Evolutionary conservation across 2,329 filamentous ascomycete species (phyloP), one percentile per base, ranked within the genome.

Genomic region (Falciphora oryzae): DNA sequence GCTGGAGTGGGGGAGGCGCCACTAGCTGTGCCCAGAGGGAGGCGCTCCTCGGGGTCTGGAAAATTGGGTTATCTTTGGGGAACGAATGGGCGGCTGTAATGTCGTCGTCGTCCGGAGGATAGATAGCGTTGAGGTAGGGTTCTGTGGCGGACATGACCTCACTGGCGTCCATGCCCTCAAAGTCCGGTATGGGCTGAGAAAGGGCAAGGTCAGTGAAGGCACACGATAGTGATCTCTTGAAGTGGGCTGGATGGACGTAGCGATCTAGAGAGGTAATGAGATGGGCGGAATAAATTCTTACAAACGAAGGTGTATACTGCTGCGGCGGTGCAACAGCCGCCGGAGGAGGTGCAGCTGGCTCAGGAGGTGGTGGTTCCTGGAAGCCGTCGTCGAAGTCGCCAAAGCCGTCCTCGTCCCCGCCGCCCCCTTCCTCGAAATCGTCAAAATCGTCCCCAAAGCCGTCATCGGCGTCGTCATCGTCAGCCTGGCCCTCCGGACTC

Each of bases 11-110:
- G 2, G 95, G 95, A 27, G 95, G 94, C 2, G 94, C 94, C 35
- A 97, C 92, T 5, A 99, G 87, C 79, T 99, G 95, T 57, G 93
- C 93, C 95, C 95, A 99, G 44, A 99, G 82, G 0, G 95, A 97
- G 65, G 91, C 88, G 67, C 91, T 96, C 65, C 93, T 88, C 63
- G 93, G 89, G 57, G 92, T 96, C 64, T 92, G 86, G 76, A 97
- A 95, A 62, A 92, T 85, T 59, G 89, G 80, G 67, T 84, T 82
- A 44, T 83, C 81, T 70, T 81, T 82, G 10, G 80, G 78, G n/a
- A 79, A 76, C 65, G 81, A 79, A 65, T 81, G 80, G 28, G 82
- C 75, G 25, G 65, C 14, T 44, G 32, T n/a, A n/a, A 57, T 38
- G 64, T 84, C 80, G 66, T 83, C 79, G 67, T 83, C 77, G 64